Evolutionary conservation across 1,284 basidiomycete species (phyloP).

Genomic region (Ganoderma boninense): DNA sequence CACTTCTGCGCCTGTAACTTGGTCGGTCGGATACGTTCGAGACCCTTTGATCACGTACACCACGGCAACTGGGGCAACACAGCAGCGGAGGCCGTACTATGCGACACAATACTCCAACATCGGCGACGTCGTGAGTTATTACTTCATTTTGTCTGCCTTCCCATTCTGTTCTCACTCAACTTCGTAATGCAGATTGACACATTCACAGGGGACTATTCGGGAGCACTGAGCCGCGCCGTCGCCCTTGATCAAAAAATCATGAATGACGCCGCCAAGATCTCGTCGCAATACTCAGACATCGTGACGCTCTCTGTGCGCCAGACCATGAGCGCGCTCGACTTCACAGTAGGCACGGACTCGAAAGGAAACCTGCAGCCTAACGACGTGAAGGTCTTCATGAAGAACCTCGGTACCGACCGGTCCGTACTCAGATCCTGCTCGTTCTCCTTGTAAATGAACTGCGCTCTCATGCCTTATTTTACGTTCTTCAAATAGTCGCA

Average conservation of each 20-base stretch:
- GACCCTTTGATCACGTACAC: conserved; percentile 36
- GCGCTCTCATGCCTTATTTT: background rate
- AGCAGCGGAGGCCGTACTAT: conserved; percentile 39
- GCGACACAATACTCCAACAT: conserved; percentile 31
- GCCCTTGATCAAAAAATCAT: conserved; percentile 38
- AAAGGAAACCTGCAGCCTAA: conserved; percentile 46
- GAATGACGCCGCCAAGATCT: conserved; percentile 33
- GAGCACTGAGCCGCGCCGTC: conserved; percentile 32
- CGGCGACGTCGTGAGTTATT: conserved; percentile 27
- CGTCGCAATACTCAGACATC: conserved; percentile 48
- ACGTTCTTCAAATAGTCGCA: conserved; percentile 26
- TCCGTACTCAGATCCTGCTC: background rate
- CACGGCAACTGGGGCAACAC: conserved; percentile 28
- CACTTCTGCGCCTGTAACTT: conserved; percentile 33
- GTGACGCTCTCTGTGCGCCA: conserved; percentile 52
- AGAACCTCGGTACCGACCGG: conserved; percentile 32
- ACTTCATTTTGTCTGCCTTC: background rate
- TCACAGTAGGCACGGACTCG: conserved; percentile 42
- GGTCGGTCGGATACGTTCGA: conserved; percentile 37
- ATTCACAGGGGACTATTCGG: conserved; percentile 37
- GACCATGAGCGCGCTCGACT: conserved; percentile 49
- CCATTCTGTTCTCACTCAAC: background rate
- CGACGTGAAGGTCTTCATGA: conserved; percentile 59
- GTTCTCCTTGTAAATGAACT: background rate
- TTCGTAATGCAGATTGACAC: conserved; percentile 33